phyloP scores from a whole-genome alignment of 192 early-diverging fungal genomes.

The Spizellomyces punctatus region DNA sequence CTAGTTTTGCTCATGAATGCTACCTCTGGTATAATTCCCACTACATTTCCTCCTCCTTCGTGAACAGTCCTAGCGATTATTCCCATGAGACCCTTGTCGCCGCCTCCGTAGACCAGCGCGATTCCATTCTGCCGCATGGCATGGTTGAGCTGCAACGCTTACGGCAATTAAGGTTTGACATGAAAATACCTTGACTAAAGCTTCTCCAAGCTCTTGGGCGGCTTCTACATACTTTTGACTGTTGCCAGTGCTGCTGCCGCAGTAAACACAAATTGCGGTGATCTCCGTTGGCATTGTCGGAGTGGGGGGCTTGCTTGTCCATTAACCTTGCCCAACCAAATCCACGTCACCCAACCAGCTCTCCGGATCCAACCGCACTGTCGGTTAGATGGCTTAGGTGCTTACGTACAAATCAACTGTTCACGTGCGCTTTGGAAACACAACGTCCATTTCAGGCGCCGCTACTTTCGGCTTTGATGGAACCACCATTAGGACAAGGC shows the following conservation, averaged over 20 bases:
- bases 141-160: not conserved
- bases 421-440: no score
- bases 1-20: not conserved
- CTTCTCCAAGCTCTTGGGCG: constrained; percentile 26
- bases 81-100: constrained; percentile 74
- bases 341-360: no score
- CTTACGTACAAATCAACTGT: no score
- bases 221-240: constrained; percentile 26
- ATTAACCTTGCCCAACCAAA: no score
- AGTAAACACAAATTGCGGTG: constrained; percentile 53
- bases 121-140: constrained; percentile 4
- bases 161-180: not conserved
- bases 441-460: no score
- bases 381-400: no score
- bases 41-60: constrained; percentile 60
- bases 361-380: no score
- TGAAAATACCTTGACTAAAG: constrained; percentile 5
- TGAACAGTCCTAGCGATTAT: constrained; percentile 68
- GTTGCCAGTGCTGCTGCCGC: constrained; percentile 38
- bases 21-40: constrained; percentile 75
- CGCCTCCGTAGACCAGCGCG: constrained; percentile 48
- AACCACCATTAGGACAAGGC: no score
- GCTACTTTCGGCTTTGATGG: no score
- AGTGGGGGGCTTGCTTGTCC: no score
- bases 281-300: constrained; percentile 15